Conservation (phyloP, 352 stramenopile species). For the Elongisporangium anandrum region DNA sequence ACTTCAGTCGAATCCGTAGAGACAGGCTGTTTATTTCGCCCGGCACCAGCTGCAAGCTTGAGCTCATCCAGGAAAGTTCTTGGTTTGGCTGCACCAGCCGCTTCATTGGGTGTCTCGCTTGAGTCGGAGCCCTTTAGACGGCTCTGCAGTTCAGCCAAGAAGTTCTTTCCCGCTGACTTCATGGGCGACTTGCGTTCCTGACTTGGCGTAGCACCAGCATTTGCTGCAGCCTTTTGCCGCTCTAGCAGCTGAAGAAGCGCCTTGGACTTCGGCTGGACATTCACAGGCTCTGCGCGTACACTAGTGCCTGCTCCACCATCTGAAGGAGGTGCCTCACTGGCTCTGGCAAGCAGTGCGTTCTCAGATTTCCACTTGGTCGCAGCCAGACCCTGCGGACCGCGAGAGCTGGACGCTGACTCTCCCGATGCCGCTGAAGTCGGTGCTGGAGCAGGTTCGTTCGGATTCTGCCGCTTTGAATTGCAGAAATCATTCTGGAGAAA, state of each 20-base stretch:
- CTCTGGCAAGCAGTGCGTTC: background rate
- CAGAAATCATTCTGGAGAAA: conserved; percentile 79
- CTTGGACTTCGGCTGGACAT: conserved; percentile 44
- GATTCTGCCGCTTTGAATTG: conserved; percentile 23
- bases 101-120: too few species aligned
- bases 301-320: too few species aligned
- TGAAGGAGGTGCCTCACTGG: too few species aligned
- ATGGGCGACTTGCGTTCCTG: background rate
- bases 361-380: background rate
- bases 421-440: background rate
- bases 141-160: conserved; percentile 38
- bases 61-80: background rate
- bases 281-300: background rate
- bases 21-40: background rate
- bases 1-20: background rate
- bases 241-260: conserved; percentile 41
- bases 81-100: background rate
- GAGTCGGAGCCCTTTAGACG: conserved; percentile 13
- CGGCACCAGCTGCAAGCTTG: background rate
- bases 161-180: conserved; percentile 12
- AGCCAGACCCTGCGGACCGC: background rate
- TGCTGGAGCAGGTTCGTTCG: background rate
- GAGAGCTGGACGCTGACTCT: background rate
- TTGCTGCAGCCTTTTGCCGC: conserved; percentile 13
- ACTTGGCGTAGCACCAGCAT: background rate